phyloP scores from a whole-genome alignment of 1,139 yeast species.

The Geotrichum siamense region DNA sequence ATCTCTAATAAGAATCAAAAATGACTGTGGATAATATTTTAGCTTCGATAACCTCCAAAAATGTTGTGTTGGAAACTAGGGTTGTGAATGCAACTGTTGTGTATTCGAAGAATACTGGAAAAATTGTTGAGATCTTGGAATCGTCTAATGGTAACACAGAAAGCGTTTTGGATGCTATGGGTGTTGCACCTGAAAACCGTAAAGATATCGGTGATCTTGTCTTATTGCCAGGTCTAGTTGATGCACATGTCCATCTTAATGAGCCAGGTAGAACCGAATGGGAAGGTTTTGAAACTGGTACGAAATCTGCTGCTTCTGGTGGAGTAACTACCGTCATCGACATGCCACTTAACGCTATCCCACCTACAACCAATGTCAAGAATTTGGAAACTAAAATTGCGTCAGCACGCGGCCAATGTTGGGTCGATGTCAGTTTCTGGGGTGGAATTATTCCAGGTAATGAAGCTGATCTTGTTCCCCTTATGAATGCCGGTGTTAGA shows the following conservation, averaged over 20 bases:
- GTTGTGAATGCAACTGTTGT: conserved; percentile 61
- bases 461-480: conserved; percentile 54
- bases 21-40: conserved; percentile 4
- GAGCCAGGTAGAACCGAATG: conserved; percentile 91
- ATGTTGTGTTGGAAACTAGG: conserved; percentile 50
- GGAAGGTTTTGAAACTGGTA: conserved; percentile 93
- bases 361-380: conserved; percentile 81
- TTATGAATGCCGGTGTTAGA: conserved; percentile 75
- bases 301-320: conserved; percentile 85
- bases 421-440: conserved; percentile 96
- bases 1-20: background rate
- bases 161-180: background rate
- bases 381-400: conserved; percentile 64
- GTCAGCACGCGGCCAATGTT: conserved; percentile 74
- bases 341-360: conserved; percentile 93
- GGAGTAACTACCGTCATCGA: conserved; percentile 96
- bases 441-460: conserved; percentile 86
- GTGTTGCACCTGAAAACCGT: conserved; percentile 1
- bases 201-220: conserved; percentile 45
- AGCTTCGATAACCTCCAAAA: conserved; percentile 53
- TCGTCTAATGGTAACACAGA: conserved; percentile 19
- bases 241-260: conserved; percentile 85
- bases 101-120: conserved; percentile 57
- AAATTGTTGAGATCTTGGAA: conserved; percentile 47
- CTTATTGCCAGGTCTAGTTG: conserved; percentile 85